Conservation (phyloP, 352 stramenopile species). For the Hyphochytrium catenoides region DNA sequence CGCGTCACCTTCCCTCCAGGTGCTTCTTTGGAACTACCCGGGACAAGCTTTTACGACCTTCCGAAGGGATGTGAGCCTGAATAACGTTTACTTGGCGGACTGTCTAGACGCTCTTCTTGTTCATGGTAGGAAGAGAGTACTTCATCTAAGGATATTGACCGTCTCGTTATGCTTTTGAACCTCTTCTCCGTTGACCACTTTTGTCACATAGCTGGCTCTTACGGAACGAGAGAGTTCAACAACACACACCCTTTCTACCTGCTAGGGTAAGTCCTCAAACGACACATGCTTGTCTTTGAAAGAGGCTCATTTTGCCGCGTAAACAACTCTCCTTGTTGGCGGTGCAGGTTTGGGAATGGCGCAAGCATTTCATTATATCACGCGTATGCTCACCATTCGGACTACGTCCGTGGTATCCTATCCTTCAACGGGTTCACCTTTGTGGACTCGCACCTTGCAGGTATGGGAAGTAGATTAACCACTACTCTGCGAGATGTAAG, state of each 20-base stretch:
- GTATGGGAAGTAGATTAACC: too few species aligned
- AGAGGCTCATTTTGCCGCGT: too few species aligned
- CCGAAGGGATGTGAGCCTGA: slow-evolving; percentile 53
- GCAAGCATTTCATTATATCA: slow-evolving; percentile 62
- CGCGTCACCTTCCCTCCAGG: slow-evolving; percentile 38
- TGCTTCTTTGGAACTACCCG: slow-evolving; percentile 87
- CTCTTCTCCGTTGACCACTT: too few species aligned
- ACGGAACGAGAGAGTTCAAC: slow-evolving; percentile 1
- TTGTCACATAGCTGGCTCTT: background rate
- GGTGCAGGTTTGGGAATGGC: slow-evolving; percentile 68
- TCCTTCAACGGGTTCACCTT: slow-evolving; percentile 69
- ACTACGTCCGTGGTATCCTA: slow-evolving; percentile 37
- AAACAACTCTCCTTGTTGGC: too few species aligned
- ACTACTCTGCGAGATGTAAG: too few species aligned
- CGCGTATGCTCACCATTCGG: slow-evolving; percentile 19
- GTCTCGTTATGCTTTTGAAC: background rate
- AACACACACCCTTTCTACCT: slow-evolving; percentile 71
- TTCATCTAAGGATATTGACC: too few species aligned
- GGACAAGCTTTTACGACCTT: slow-evolving; percentile 84
- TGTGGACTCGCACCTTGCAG: slow-evolving; percentile 66
- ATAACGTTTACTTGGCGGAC: slow-evolving; percentile 69
- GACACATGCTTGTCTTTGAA: too few species aligned
- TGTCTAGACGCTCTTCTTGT: slow-evolving; percentile 61
- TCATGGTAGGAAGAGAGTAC: slow-evolving; percentile 18
- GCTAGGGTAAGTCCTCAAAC: too few species aligned